Evolutionary conservation across 1,284 basidiomycete species (phyloP), one percentile per base, ranked within the genome.

Genomic region (Stygiomarasmius scandens): DNA sequence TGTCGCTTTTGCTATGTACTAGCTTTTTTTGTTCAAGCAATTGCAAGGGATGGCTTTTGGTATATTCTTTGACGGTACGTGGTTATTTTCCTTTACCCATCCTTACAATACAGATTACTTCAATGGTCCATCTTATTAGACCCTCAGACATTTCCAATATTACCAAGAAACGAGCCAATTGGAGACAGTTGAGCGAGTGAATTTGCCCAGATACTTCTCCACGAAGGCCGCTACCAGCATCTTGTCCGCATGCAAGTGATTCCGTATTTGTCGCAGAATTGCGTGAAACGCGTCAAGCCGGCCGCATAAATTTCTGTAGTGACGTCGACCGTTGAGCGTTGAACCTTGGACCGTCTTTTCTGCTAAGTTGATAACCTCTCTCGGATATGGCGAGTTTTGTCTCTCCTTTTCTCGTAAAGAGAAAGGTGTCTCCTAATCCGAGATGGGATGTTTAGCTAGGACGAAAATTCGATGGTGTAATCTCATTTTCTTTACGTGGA

Each of bases 241-340:
- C 2, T 63, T 54, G 0, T 64, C 60, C 0, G 74, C 74, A 0
- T 74, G 76, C 72, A 77, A 74, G 3, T 71, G 65, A 0, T 8
- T 11, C 0, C 54, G 20, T 56, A 43, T 1, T 56, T 34, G 63
- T 77, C 69, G 49, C 74, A 76, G 54, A 71, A 75, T 49, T 75
- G 67, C 1, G 64, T 62, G 56, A 74, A 77, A 0, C 67, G 63
- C 0, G 73, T 64, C 0, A 74, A 60, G 2, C 73, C 74, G 0
- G 74, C 69, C 1, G 63, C 74, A 44, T 76, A 76, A 0, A 64
- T 64, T 1, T 53, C 49, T 3, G 58, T 66, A 10, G 72, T 69
- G 9, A 10, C 12, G n/a, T 44, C 19, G 2, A 54, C 12, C n/a
- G 32, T 34, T 23, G 34, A 8, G 2, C 29, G 22, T 12, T 25